Conservation (phyloP, 768 basidiomycete genomes). For the Tephrocybe sp. region DNA sequence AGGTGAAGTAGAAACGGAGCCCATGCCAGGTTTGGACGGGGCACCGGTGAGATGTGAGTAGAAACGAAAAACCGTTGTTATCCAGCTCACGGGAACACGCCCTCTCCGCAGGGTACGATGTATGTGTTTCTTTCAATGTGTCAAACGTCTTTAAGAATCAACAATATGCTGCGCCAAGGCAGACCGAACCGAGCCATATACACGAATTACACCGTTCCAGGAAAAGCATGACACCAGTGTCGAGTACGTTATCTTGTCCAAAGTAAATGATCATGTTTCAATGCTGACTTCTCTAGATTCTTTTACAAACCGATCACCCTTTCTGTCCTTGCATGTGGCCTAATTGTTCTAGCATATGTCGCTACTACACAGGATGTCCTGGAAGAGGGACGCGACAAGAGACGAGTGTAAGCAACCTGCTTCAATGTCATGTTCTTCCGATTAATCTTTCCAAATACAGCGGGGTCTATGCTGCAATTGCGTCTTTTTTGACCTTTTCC, state of each 20-base stretch:
- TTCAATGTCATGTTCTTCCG: constrained; percentile 3
- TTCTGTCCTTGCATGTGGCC: constrained; percentile 65
- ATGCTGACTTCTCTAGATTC: constrained; percentile 50
- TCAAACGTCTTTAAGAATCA: constrained; percentile 18
- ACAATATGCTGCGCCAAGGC: too few species aligned
- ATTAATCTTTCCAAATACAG: constrained; percentile 35
- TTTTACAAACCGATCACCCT: constrained; percentile 86
- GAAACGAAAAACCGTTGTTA: neutral
- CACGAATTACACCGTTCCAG: constrained; percentile 81
- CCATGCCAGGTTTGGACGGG: constrained; percentile 73
- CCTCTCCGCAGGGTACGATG: constrained; percentile 79
- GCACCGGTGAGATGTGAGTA: constrained; percentile 79
- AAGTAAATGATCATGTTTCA: constrained; percentile 12
- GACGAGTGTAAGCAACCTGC: constrained; percentile 61
- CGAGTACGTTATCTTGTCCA: constrained; percentile 51
- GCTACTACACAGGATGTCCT: constrained; percentile 85
- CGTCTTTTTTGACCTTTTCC: constrained; percentile 76
- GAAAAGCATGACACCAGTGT: constrained; percentile 81
- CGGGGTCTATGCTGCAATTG: constrained; percentile 74
- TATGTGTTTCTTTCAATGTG: constrained; percentile 41
- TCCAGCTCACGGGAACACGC: constrained; percentile 17
- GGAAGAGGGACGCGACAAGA: constrained; percentile 80
- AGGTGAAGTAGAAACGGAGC: constrained; percentile 57
- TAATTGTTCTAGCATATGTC: constrained; percentile 74
- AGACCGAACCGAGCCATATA: constrained; percentile 81